Percentiles rank a stretch among this genome's conserved stretches.
Evolutionary conservation across 2,329 filamentous ascomycete species (phyloP).

Genomic region (Alternaria infectoria): DNA sequence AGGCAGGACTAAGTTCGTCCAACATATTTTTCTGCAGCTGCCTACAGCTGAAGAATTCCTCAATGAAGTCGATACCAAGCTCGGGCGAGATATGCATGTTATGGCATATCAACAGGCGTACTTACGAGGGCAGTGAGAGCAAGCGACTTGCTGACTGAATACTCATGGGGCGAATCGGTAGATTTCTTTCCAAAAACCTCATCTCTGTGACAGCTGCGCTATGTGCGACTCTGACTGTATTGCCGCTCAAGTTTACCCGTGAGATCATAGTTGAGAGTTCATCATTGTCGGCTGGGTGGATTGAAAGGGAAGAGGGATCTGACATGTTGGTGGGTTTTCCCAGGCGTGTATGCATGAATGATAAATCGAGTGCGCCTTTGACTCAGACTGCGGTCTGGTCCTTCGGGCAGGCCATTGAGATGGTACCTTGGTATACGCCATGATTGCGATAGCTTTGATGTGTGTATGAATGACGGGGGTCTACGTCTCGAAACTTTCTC

Average conservation of each 20-base stretch:
- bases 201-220: neutral
- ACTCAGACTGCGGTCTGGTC: neutral
- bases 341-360: neutral
- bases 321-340: neutral
- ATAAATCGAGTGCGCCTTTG: neutral
- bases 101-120: neutral
- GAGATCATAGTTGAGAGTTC: neutral
- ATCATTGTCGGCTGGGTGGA: neutral
- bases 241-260: neutral
- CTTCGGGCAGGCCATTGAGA: neutral
- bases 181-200: neutral
- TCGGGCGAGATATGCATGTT: neutral
- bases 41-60: neutral
- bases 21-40: neutral
- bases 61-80: neutral
- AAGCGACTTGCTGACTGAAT: neutral
- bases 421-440: neutral
- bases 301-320: neutral
- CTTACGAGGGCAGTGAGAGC: neutral
- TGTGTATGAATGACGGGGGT: neutral
- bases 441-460: neutral
- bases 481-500: neutral
- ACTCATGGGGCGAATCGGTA: neutral
- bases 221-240: neutral
- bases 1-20: neutral